phyloP scores from a whole-genome alignment of 2,329 filamentous ascomycete genomes.

The Colletotrichum nymphaeae region DNA sequence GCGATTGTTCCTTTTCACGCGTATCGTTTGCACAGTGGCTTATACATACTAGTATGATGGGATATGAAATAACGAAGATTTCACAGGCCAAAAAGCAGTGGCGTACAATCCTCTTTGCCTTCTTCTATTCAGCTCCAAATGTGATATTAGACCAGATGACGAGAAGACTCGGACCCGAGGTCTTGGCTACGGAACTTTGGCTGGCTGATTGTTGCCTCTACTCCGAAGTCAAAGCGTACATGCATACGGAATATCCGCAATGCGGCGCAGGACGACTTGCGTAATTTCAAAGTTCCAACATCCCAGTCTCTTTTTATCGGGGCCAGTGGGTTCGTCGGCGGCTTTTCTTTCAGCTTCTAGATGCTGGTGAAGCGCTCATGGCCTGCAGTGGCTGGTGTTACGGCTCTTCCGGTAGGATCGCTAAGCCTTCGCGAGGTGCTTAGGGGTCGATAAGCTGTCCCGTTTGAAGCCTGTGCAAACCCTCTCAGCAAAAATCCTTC shows the following conservation, averaged over 20 bases:
- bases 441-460: not conserved
- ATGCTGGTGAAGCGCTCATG: not conserved
- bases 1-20: not conserved
- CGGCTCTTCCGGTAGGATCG: not conserved
- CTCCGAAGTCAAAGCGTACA: not conserved
- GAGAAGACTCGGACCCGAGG: not conserved
- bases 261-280: not conserved
- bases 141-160: not conserved
- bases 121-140: not conserved
- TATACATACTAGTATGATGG: not conserved
- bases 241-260: not conserved
- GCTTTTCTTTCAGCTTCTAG: not conserved
- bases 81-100: not conserved
- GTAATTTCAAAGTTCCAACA: not conserved
- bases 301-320: conserved; percentile 1
- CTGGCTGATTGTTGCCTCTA: not conserved
- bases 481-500: not conserved
- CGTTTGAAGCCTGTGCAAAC: not conserved
- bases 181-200: not conserved
- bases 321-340: not conserved
- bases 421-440: not conserved
- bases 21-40: not conserved
- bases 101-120: not conserved
- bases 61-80: conserved; percentile 21
- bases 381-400: not conserved